Base-by-base conservation (phyloP, 306 rosid genomes). In the Trifolium fragiferum region DNA sequence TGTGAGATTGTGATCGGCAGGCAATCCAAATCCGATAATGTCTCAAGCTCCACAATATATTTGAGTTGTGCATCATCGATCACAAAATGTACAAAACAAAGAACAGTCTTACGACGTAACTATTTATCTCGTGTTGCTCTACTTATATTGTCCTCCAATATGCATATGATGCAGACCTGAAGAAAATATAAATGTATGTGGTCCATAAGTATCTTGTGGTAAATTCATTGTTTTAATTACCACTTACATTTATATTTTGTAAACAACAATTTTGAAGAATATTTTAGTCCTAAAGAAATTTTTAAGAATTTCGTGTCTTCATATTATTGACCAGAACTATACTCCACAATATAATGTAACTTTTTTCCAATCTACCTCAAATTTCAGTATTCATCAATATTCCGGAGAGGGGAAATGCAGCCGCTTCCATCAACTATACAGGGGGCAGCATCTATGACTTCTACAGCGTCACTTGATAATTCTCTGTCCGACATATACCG, bases 401-500 rank as follows among this genome's bases (percentile, higher is more conserved):
- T 95, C 79, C 87, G 77, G 68, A 89, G 99, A 85, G 95, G 89
- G 73, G 97, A 95, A 70, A 79, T 85, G 81, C 90, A 89, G 72
- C 67, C 98, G 2, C 40, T 90, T 72, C 87, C 98, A 59, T 86
- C 97, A 33, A 86, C 99, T 46, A 76, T 89, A 76, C 93, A 87
- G 81, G 97, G 90, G 37, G 80, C 90, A 15, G 84, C 97, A 75
- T 87, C 98, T 66, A 74, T 91, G 83, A 84, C 83, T 74, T 76
- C 97, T 55, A 44, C 98, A 20, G 85, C 90, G 57, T 87, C 97
- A 59, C 86, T 82, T 63, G 99, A 92, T 80, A 84, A 86, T 88
- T 86, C 97, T 60, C 63, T 95, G 27, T 85, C 97, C 74, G 98
- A 90, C 69, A 87, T 87, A 84, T 95, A 92, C 81, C 99, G 86